These are phyloP conservation scores for Russula ochroleuca DNA, from an alignment of 768 basidiomycete genomes.

Conservation along the genomic window DNA sequence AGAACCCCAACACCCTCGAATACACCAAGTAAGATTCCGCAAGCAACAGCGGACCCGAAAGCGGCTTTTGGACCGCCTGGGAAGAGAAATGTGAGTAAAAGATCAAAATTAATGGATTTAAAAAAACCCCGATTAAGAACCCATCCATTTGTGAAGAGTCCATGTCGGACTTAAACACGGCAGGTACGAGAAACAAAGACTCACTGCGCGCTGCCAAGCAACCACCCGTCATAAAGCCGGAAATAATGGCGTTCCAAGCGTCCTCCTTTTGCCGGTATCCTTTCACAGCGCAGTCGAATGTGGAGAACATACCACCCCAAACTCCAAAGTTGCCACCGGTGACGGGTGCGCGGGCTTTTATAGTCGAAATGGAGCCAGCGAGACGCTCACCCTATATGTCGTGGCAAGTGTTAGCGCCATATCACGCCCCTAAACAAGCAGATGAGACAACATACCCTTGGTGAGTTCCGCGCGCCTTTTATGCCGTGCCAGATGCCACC, in stretches of 20 bases:
- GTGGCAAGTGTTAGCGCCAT: conserved; percentile 4
- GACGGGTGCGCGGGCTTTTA: conserved; percentile 97
- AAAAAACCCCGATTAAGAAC: not conserved
- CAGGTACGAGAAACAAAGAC: conserved; percentile 35
- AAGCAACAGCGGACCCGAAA: conserved; percentile 88
- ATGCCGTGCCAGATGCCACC: conserved; percentile 99
- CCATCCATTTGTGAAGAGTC: not conserved
- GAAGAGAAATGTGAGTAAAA: conserved; percentile 4
- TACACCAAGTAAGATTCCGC: conserved; percentile 92
- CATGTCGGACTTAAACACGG: not conserved
- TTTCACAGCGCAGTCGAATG: conserved; percentile 98
- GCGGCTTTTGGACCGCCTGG: conserved; percentile 90
- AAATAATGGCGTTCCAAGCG: conserved; percentile 98
- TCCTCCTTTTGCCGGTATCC: conserved; percentile 96
- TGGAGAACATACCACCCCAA: conserved; percentile 98
- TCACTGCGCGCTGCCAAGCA: conserved; percentile 89
- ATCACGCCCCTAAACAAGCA: not conserved
- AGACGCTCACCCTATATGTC: conserved; percentile 79
- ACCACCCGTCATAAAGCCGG: conserved; percentile 98
- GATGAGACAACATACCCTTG: conserved; percentile 60
- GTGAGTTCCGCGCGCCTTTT: conserved; percentile 96
- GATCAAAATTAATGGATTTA: not conserved
- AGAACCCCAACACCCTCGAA: conserved; percentile 95
- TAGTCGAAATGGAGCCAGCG: conserved; percentile 88
- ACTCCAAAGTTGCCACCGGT: conserved; percentile 96